Evolutionary conservation across 306 rosid genomes (phyloP).

Genomic region (Vigna unguiculata): DNA sequence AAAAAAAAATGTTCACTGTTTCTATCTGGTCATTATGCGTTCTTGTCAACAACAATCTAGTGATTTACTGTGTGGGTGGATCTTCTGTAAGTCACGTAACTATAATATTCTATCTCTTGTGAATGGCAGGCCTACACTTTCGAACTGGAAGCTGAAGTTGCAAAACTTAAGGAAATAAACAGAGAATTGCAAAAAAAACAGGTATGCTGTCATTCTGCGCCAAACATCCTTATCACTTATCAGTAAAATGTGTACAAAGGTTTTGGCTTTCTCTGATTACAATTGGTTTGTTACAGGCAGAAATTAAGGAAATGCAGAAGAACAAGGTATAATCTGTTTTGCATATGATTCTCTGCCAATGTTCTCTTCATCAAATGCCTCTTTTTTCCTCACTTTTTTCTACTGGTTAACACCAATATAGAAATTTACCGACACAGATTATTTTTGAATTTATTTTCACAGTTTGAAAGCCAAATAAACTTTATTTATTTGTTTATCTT

Average conservation of each 20-base stretch:
- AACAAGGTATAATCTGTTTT: constrained; percentile 54
- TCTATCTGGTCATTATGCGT: background rate
- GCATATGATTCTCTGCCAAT: background rate
- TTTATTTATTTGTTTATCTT: constrained; percentile 6
- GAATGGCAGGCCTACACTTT: constrained; percentile 85
- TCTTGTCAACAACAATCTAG: background rate
- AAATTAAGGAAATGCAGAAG: constrained; percentile 72
- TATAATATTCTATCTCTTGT: constrained; percentile 18
- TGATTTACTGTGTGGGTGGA: background rate
- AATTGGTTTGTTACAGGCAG: constrained; percentile 63
- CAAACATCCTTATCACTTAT: constrained; percentile 3
- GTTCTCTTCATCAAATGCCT: too few relatives aligned
- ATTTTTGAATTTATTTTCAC: background rate
- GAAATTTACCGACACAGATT: too few relatives aligned
- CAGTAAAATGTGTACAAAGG: background rate
- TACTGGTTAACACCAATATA: too few relatives aligned
- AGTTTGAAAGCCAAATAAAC: constrained; percentile 7
- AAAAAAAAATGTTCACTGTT: background rate
- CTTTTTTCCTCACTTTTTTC: too few relatives aligned
- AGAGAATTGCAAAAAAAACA: constrained; percentile 76
- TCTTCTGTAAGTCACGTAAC: background rate
- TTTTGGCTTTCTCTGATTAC: constrained; percentile 36
- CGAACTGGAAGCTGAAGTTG: constrained; percentile 91
- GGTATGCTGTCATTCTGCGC: constrained; percentile 48
- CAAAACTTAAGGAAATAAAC: constrained; percentile 76